These are phyloP conservation scores for Entamoeba nuttalli DNA, from an alignment of 208 protist species.

Conservation along the genomic window DNA sequence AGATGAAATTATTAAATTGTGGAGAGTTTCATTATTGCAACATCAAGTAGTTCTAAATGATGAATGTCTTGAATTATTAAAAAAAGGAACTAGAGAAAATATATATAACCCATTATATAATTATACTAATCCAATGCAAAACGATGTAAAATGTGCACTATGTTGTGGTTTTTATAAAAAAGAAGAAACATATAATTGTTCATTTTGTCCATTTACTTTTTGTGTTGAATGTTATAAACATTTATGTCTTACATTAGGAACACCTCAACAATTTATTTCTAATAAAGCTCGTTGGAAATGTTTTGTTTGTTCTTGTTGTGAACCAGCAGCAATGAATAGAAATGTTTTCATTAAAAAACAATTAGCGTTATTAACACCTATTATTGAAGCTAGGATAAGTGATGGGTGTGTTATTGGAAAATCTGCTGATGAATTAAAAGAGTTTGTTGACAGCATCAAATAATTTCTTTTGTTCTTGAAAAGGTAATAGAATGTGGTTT, in stretches of 20 bases:
- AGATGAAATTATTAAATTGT: background rate
- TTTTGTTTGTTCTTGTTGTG: background rate
- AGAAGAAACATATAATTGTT: background rate
- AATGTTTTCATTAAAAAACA: background rate
- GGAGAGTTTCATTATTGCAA: background rate
- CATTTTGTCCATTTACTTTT: background rate
- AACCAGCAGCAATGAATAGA: background rate
- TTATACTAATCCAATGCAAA: background rate
- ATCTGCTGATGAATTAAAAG: background rate
- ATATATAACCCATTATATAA: background rate
- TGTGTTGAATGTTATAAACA: background rate
- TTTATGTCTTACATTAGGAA: background rate
- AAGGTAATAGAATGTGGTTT: background rate
- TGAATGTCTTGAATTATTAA: background rate
- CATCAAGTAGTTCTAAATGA: background rate
- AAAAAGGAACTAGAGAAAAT: background rate
- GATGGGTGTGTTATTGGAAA: background rate
- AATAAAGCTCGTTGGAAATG: background rate
- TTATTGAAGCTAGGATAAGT: background rate
- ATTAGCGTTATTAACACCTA: background rate
- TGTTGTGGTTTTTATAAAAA: background rate
- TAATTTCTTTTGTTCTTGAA: background rate
- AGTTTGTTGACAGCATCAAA: background rate
- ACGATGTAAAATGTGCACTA: background rate
- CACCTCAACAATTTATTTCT: background rate